Percentiles rank a stretch among this genome's conserved stretches.
These are phyloP conservation scores for Diutina pseudorugosa DNA, from an alignment of 1,139 yeast genomes.

Conservation along the genomic window DNA sequence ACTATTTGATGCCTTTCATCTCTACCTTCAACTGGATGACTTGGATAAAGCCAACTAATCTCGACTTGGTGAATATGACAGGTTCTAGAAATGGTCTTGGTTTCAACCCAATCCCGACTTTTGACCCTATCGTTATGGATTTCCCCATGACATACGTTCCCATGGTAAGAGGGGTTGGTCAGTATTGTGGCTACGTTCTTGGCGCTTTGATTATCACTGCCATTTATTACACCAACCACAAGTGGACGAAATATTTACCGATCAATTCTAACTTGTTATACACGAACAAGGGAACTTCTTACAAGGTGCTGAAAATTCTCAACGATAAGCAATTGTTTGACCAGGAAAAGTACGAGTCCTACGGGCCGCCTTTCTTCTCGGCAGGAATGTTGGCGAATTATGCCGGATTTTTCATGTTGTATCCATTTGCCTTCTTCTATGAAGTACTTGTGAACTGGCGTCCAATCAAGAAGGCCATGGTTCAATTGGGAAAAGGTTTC, in stretches of 20 bases:
- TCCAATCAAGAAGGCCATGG: slow-evolving; percentile 7
- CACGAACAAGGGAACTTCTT: slow-evolving; percentile 32
- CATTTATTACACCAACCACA: slow-evolving; percentile 38
- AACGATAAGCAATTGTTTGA: slow-evolving; percentile 12
- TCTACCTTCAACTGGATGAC: slow-evolving; percentile 50
- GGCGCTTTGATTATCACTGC: slow-evolving; percentile 27
- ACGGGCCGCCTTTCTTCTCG: slow-evolving; percentile 30
- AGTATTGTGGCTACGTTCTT: slow-evolving; percentile 16
- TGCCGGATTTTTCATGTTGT: slow-evolving; percentile 46
- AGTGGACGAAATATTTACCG: slow-evolving; percentile 42
- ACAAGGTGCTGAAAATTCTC: slow-evolving; percentile 23
- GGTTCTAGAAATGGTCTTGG: slow-evolving; percentile 43
- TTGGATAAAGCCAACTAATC: slow-evolving; percentile 48
- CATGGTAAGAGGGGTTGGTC: slow-evolving; percentile 27
- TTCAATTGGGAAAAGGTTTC: slow-evolving; percentile 6
- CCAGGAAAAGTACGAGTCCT: slow-evolving; percentile 7
- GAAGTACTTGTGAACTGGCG: slow-evolving; percentile 5
- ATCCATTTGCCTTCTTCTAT: slow-evolving; percentile 37
- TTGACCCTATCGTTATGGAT: slow-evolving; percentile 35
- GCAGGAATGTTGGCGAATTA: slow-evolving; percentile 34
- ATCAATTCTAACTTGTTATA: slow-evolving; percentile 28
- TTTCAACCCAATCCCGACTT: slow-evolving; percentile 40
- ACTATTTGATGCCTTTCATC: slow-evolving; percentile 37
- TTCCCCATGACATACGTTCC: slow-evolving; percentile 11
- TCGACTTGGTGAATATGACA: slow-evolving; percentile 40